These are phyloP conservation scores for Senecio squalidus DNA, from an alignment of 140 eudicot species.

Conservation along the genomic window DNA sequence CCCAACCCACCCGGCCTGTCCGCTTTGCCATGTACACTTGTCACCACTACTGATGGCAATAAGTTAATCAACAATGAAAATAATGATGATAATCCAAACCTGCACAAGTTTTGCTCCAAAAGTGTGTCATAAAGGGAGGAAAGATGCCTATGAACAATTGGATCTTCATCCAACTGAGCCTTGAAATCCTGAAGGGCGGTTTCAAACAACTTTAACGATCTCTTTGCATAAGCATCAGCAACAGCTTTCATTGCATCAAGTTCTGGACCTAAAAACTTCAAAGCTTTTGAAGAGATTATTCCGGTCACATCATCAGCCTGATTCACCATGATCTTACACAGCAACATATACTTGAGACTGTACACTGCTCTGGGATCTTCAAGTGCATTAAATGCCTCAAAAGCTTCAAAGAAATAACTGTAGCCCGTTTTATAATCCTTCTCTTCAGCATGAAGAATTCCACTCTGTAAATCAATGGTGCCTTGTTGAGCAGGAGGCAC, in stretches of 20 bases:
- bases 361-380: constrained; percentile 80
- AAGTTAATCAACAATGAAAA: too few relatives aligned
- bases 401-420: constrained; percentile 90
- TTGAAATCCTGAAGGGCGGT: constrained; percentile 42
- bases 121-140: constrained; percentile 42
- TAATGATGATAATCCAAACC: constrained; percentile 28
- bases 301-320: constrained; percentile 97
- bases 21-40: background rate
- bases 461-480: constrained; percentile 80
- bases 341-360: constrained; percentile 84
- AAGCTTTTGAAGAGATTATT: constrained; percentile 72
- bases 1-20: background rate
- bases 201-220: constrained; percentile 79
- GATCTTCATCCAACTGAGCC: constrained; percentile 82
- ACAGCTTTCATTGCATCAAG: constrained; percentile 96
- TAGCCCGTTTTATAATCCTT: constrained; percentile 90
- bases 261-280: constrained; percentile 80
- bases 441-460: constrained; percentile 94
- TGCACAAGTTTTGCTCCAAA: constrained; percentile 27
- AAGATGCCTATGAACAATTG: constrained; percentile 70
- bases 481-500: constrained; percentile 99
- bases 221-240: constrained; percentile 86
- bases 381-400: constrained; percentile 89
- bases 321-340: constrained; percentile 89
- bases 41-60: background rate